Base-by-base conservation (phyloP, 495 filamentous ascomycete genomes). In the Xylaria flabelliformis region DNA sequence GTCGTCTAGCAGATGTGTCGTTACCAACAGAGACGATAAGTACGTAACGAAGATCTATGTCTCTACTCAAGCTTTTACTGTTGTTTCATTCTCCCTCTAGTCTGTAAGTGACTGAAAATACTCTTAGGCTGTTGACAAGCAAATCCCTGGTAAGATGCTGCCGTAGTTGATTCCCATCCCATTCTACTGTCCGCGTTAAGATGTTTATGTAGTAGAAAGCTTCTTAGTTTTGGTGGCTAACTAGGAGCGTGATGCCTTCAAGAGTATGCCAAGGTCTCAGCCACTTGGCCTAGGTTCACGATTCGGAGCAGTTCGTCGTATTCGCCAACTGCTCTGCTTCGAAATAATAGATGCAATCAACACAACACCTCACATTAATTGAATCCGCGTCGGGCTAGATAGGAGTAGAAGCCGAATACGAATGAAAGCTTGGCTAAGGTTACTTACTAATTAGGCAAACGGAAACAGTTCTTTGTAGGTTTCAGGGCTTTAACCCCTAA, bases 341-440 rank as follows among this genome's bases (percentile, higher is more conserved):
- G 4, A 59, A 9, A 58, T 4, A 21, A 13, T 9, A 32, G 55
- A 26, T 13, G n/a, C 4, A 3, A 21, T 12, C 0, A 53, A 58
- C 15, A 34, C 29, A 58, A 34, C 1, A 34, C 13, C 13, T 34
- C 32, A 58, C 10, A 17, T 17, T 15, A 4, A 21, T 4, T 8
- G 56, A 34, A 39, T 2, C 56, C 56, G 56, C 13, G 42, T 39
- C 19, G 34, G 39, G 26, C 24, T 21, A 21, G 36, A 39, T 15
- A 39, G 12, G 36, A 41, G 3, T 39, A 39, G 36, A 63, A 63
- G 59, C 59, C 59, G 59, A 63, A 63, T 63, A 63, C 59, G 59
- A 61, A 6, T 9, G n/a, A 55, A 29, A 21, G 4, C 56, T 59
- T 59, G 32, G 56, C 56, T 39, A 19, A 19, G 56, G 15, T 39